Evolutionary conservation across 306 rosid genomes (phyloP), one percentile per base, ranked within the genome.

Genomic region (Vicia villosa): DNA sequence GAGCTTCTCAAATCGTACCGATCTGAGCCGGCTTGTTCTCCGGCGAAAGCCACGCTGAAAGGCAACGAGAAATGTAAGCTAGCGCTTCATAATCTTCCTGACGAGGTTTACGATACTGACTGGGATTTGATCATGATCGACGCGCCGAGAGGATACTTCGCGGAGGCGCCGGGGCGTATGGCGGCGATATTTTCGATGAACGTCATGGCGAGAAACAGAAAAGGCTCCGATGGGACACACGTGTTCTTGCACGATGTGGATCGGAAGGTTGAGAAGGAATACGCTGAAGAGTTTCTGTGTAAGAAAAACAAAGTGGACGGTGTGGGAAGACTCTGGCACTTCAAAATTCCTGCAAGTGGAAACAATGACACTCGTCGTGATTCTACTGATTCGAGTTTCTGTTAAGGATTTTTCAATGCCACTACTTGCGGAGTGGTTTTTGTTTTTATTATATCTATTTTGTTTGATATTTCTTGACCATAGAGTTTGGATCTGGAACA

Each of bases 81-180:
- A 6, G 97, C 97, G 1, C 80, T 89, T 10, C 64, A 77, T 2
- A 81, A 89, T 13, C 82, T 92, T 0, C 92, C 96, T 0, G 88
- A 78, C 1, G 90, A 86, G 86, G 84, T 89, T 10, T 92, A 92
- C 51, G 83, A 77, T 0, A 87, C 1, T 15, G 95, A 92, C 32
- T 92, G 97, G 97, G 97, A 92, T 20, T 42, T 89, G 58, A 80
- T 92, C 4, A 92, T 92, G 97, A 80, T 91, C 71, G 95, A 91
- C 45, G 97, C 97, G 45, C 97, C 97, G 11, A 63, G 77, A 0
- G 97, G 96, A 3, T 91, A 89, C 13, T 91, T 84, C 0, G 70
- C 96, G 0, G 92, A 87, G 82, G 91, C 91, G 2, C 97, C 96
- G 4, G 97, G 96, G 5, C 32, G 97, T 26, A 92, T 92, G 97